Evolutionary conservation across 2,329 filamentous ascomycete genomes (phyloP), one percentile per base, ranked within the genome.

Genomic region (Aspergillus quadricinctus): DNA sequence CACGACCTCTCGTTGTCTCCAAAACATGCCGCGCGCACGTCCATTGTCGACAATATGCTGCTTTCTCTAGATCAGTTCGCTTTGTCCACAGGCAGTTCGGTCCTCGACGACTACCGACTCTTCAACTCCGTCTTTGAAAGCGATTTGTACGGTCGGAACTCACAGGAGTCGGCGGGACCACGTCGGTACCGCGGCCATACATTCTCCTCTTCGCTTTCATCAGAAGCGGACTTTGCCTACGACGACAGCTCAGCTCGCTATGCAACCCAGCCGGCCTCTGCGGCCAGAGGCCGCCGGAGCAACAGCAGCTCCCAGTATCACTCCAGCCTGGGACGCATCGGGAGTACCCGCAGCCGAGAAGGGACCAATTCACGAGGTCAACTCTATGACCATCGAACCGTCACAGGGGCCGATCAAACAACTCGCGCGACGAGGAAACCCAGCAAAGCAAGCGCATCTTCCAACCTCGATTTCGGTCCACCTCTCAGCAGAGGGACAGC

Each of bases 1-100:
- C 92, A 97, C 79, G 92, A 96, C 72, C 81, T 97, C 60, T 92
- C 90, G 56, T 81, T 96, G 66, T 87, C 87, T 51, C 85, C 88
- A 50, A 81, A 87, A 59, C 85, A 90, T 70, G 85, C 90, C 61
- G 90, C 89, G 43, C 86, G 93, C 64, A 90, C 96, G 69, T 97
- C 92, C 37, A 86, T 99, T 64, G 91, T 99, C 57, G 89, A 94
- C 74, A 96, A 97, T 74, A 94, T 99, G 88, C 85, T 97, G 58
- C 81, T 94, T 62, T 96, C 92, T 43, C 86, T 99, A 61, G 93
- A 96, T 75, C 89, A 93, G 73, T 86, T 93, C 69, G 87, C 84
- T 43, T 46, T 46, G 5, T 80, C 64, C 37, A 60, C 70, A 2
- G 64, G 68, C 11, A 68, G 73, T 40, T 71, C 71, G 3, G 54